Evolutionary conservation across 176 grass and related monocot species (phyloP), one percentile per base, ranked within the genome.

Genomic region (Lolium multiflorum): DNA sequence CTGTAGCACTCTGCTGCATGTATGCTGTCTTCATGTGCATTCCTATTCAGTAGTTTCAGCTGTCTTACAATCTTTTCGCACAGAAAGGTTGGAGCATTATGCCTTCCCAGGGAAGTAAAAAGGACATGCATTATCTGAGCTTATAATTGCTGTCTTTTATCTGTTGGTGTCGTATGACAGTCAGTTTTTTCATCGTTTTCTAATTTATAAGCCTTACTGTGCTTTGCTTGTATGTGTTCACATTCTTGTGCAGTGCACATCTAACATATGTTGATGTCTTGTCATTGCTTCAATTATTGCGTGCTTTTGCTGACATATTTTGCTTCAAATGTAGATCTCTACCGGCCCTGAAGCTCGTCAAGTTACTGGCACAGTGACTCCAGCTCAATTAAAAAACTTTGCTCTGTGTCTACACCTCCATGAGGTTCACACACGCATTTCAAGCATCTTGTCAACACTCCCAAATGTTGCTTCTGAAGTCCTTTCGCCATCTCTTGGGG

Each of bases 301-400:
- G 11, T 59, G 49, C 25, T 25, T 77, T 74, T 59, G 10, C 69
- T 91, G 54, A 91, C 21, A 67, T 79, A 47, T 76, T 84, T 78
- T 76, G 21, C n/a, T 61, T 61, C 39, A 17, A 62, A 75, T 94
- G 78, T 74, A 99, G 97, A 96, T 99, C 68, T 96, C 94, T 44
- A 99, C 97, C 25, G 97, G 97, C 25, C 90, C 87, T 52, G 97
- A 99, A 91, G 90, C 97, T 5, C 87, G 90, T 31, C 97, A 99
- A 88, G 90, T 99, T 71, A 91, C 89, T 21, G 80, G 94, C 52
- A 84, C 90, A 74, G 92, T 83, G 52, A 99, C 87, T 88, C 78
- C 92, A 77, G 88, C 94, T 75, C 97, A 99, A 87, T 83, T 99
- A 3, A 99, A 96, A 82, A 99, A 96, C 76, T 99, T 99, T 82